Evolutionary conservation across 176 grass and related monocot species (phyloP).

Genomic region (Secale cereale): DNA sequence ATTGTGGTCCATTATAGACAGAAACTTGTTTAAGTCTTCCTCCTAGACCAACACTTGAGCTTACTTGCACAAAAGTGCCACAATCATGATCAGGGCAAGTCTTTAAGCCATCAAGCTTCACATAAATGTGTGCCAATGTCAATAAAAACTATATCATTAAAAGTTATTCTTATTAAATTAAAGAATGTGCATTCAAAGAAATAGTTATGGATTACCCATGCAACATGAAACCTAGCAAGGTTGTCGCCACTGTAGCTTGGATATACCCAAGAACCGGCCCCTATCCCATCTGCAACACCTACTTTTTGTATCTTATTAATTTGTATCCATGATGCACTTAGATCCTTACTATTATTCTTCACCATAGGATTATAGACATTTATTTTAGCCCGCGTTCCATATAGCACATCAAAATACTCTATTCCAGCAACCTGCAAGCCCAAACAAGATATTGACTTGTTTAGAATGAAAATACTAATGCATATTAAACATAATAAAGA

Average conservation of each 20-base stretch:
- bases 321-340: neutral
- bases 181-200: neutral
- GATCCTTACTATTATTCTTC: neutral
- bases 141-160: neutral
- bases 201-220: neutral
- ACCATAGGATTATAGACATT: neutral
- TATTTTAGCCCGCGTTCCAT: neutral
- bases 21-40: conserved; percentile 1
- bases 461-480: neutral
- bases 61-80: conserved; percentile 34
- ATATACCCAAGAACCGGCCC: neutral
- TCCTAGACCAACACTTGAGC: neutral
- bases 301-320: neutral
- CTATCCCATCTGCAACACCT: neutral
- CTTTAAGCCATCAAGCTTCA: neutral
- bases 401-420: neutral
- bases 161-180: neutral
- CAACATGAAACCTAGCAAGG: conserved; percentile 14
- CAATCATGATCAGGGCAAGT: conserved; percentile 5
- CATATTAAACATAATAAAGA: neutral
- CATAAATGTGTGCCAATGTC: neutral
- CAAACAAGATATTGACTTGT: neutral
- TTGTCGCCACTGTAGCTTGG: conserved; percentile 6
- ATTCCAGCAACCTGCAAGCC: neutral
- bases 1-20: neutral